Evolutionary conservation across 2,329 filamentous ascomycete species (phyloP).

Genomic region (Exophiala bonariae): DNA sequence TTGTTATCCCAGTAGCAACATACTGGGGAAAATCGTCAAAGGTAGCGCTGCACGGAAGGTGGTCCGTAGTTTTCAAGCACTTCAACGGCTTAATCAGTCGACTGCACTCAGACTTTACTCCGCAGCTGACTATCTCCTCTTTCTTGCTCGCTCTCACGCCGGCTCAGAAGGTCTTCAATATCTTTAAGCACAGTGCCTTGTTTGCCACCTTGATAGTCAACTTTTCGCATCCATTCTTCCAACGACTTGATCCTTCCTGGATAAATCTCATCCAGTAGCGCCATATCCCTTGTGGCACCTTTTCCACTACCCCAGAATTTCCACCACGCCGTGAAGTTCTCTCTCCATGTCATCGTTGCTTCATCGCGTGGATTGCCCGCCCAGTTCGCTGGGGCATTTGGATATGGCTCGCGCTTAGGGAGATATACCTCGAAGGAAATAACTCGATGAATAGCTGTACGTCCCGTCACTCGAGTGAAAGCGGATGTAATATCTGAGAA

Average conservation of each 20-base stretch:
- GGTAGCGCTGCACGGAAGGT: too few relatives aligned
- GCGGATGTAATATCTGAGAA: slow-evolving; percentile 41
- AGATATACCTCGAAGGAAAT: slow-evolving; percentile 14
- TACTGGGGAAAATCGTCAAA: too few relatives aligned
- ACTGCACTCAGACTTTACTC: too few relatives aligned
- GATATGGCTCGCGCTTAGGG: slow-evolving; percentile 11
- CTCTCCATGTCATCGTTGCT: slow-evolving; percentile 37
- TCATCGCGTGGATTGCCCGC: slow-evolving; percentile 27
- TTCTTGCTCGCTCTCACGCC: too few relatives aligned
- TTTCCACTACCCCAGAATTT: slow-evolving; percentile 40
- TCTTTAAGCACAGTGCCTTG: slow-evolving; percentile 11
- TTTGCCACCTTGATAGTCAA: slow-evolving; percentile 13
- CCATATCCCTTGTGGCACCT: slow-evolving; percentile 49
- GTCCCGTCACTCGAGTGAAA: slow-evolving; percentile 44
- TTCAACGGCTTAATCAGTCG: too few relatives aligned
- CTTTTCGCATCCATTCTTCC: slow-evolving; percentile 48
- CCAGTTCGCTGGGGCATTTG: slow-evolving; percentile 13
- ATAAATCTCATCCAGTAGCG: slow-evolving; percentile 52
- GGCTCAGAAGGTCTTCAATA: slow-evolving; percentile 1
- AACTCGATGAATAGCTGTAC: slow-evolving; percentile 35
- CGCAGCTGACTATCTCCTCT: too few relatives aligned
- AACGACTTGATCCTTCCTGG: slow-evolving; percentile 48
- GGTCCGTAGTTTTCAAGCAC: too few relatives aligned
- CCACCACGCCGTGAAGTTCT: slow-evolving; percentile 56
- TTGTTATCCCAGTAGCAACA: too few relatives aligned